Evolutionary conservation across 257 asterid genomes (phyloP), one percentile per base, ranked within the genome.

Genomic region (Capsicum rhomboideum): DNA sequence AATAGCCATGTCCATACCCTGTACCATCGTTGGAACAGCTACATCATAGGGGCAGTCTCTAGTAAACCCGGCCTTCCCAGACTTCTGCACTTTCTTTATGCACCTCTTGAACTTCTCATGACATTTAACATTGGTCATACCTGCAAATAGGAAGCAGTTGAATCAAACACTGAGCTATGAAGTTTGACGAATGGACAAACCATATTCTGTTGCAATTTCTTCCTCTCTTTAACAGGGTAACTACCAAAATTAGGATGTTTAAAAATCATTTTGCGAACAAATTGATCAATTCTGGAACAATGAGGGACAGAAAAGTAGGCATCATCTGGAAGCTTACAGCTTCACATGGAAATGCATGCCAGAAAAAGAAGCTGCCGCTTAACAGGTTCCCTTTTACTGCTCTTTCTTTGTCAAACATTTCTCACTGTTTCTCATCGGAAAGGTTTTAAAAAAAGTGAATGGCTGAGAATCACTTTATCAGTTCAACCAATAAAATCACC

Each of bases 1-100:
- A 84, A 96, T 94, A 10, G 97, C 97, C 91, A 92, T 87, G 86
- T 94, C 96, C 99, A 96, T 96, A 50, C 99, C 97, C 77, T 91
- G 93, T 20, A 78, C 71, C 99, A 96, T 93, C 82, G 98, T 94
- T 74, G 98, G 97, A 83, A 96, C 93, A 17, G 93, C 96, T 71
- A 88, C 90, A 80, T 89, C 93, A 77, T 93, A 94, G 0, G 96
- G 91, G 66, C 99, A 95, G 55, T 84, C 86, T 55, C 87, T 86
- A 8, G 98, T 91, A 80, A 95, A 95, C 40, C 99, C 98, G 10
- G 54, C 84, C 88, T 93, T 96, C 82, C 99, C 96, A 3, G 97
- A 90, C 83, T 94, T 91, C 59, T 91, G 94, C 44, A 94, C 97
- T 86, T 88, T 89, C 89, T 84, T 91, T 85, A 94, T 91, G 89